Conservation (phyloP, 2,329 filamentous ascomycete species). For the Apiospora arundinis region DNA sequence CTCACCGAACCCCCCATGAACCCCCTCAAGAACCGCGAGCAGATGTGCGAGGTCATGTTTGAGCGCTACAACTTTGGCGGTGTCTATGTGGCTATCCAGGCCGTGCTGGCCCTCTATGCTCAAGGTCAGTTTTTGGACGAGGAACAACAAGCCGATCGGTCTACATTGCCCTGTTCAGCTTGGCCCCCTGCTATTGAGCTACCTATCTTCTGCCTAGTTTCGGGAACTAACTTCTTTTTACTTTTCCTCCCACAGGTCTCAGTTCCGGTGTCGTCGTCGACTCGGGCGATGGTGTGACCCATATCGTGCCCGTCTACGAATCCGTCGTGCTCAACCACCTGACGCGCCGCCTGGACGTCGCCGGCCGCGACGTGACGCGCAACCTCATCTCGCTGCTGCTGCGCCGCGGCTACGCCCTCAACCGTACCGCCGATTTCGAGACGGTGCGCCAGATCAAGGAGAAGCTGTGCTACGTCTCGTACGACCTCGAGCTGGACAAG, state of each 20-base stretch:
- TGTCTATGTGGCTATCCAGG: conserved; percentile 97
- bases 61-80: conserved; percentile 95
- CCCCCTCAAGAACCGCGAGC: conserved; percentile 92
- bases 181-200: not conserved
- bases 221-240: conserved; percentile 22
- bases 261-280: conserved; percentile 97
- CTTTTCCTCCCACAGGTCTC: conserved; percentile 60
- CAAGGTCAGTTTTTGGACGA: conserved; percentile 68
- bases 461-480: conserved; percentile 99
- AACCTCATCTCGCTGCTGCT: conserved; percentile 95
- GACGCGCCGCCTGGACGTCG: conserved; percentile 91
- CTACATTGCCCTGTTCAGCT: not conserved
- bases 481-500: conserved; percentile 96
- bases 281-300: conserved; percentile 96
- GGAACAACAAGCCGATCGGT: not conserved
- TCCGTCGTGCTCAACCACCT: conserved; percentile 97
- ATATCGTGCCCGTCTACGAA: conserved; percentile 98
- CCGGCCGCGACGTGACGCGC: conserved; percentile 95
- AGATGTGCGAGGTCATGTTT: conserved; percentile 99
- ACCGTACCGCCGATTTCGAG: conserved; percentile 98
- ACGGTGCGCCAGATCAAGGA: conserved; percentile 99
- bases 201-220: conserved; percentile 11
- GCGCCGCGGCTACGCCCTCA: conserved; percentile 92
- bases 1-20: conserved; percentile 98
- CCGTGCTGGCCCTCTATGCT: conserved; percentile 92